Conservation (phyloP, 345 rosid species). For the Combretum micranthum region DNA sequence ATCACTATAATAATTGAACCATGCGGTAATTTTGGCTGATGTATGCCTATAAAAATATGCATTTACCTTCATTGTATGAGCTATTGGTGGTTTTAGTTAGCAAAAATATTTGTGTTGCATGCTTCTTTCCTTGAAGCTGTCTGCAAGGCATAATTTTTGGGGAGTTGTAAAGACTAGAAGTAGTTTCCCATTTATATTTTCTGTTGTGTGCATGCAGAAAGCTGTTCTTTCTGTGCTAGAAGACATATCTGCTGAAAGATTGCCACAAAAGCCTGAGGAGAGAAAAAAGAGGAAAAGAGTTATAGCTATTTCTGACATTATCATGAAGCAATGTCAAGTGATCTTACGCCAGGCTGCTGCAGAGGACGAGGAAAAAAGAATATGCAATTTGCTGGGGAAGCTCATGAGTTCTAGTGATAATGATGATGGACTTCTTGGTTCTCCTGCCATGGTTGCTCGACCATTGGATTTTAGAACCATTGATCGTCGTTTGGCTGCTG, state of each 20-base stretch:
- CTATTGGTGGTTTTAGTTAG: no score
- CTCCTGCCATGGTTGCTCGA: conserved; percentile 93
- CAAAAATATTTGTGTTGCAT: no score
- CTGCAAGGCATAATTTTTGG: no score
- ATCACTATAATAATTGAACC: no score
- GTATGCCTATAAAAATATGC: no score
- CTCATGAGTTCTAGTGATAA: conserved; percentile 57
- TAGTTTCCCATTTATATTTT: neutral
- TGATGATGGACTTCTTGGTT: conserved; percentile 95
- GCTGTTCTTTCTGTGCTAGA: conserved; percentile 91
- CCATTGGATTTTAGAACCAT: conserved; percentile 95
- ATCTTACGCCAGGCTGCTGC: conserved; percentile 74
- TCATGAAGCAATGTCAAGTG: conserved; percentile 88
- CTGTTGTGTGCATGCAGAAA: conserved; percentile 46
- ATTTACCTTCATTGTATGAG: no score
- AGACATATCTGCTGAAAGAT: conserved; percentile 43
- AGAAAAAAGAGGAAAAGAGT: conserved; percentile 47
- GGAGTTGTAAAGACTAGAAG: no score
- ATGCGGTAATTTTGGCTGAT: no score
- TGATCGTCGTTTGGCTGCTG: conserved; percentile 87
- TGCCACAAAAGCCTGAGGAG: conserved; percentile 40
- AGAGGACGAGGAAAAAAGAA: conserved; percentile 72
- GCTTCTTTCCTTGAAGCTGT: no score
- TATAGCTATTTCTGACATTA: conserved; percentile 53
- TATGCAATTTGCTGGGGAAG: conserved; percentile 88